Base-by-base conservation (phyloP, 768 basidiomycete genomes). In the Phaffia tasmanica region DNA sequence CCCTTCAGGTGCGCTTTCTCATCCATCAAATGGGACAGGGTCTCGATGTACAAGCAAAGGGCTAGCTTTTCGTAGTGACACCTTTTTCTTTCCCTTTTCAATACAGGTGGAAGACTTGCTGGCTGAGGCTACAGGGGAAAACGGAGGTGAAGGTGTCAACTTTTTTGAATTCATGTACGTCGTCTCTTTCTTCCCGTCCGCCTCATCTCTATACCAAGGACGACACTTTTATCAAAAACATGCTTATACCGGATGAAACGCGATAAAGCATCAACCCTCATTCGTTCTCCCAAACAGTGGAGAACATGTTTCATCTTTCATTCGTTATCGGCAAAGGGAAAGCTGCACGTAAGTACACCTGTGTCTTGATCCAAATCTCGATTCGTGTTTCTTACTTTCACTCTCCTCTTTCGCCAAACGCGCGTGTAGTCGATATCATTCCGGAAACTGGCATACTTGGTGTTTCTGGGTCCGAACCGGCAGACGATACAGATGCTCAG, bases 301-400 rank as follows among this genome's bases (percentile, higher is more conserved):
- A 99, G 77, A 99, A 99, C 74, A 79, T 94, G 27, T 98, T 99
- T 75, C 92, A 95, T 73, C 81, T 94, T 1, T 90, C 89, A 0
- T 98, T 99, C 78, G 81, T 95, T 69, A 87, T 95, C 56, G 82
- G 87, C 35, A 88, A 93, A 70, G 90, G 87, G 2, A 82, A 69
- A 57, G 77, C 73, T 0, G 72, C 72, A 14, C 71, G 62, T 63
- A 27, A 56, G 63, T 58, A 27, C 3, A 25, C n/a, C 53, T 23
- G 9, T 25, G 25, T 49, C 29, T 62, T n/a, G 27, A n/a, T 32
- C n/a, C 51, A 30, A n/a, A 4, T 32, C 8, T 78, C 23, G 62
- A 68, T 3, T 58, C 46, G 42, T 27, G 47, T 14, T 23, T 46
- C 50, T 32, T 21, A 14, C 55, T 4, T 25, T 61, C 42, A 19